Evolutionary conservation across 805 yeast species (phyloP).

Genomic region (Saturnispora galanensis): DNA sequence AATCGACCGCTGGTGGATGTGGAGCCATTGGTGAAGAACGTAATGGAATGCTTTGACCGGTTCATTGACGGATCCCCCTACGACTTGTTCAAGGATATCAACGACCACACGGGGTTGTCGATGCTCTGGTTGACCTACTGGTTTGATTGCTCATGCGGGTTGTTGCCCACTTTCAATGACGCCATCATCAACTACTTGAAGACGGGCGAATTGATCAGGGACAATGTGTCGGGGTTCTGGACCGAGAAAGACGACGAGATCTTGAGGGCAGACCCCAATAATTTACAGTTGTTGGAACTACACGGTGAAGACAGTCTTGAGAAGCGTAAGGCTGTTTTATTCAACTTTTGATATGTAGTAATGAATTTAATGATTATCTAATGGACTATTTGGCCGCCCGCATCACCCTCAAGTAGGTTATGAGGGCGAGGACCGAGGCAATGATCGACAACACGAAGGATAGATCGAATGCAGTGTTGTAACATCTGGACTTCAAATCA

Average conservation of each 20-base stretch:
- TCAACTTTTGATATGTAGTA: constrained; percentile 4
- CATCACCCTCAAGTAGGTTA: constrained; percentile 6
- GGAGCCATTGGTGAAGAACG: constrained; percentile 16
- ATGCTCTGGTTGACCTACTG: constrained; percentile 26
- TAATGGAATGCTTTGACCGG: constrained; percentile 19
- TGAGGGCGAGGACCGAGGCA: constrained; percentile 4
- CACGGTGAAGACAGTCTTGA: constrained; percentile 25
- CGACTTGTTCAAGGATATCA: constrained; percentile 22
- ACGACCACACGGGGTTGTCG: constrained; percentile 23
- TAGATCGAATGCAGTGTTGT: constrained; percentile 32
- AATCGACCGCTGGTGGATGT: constrained; percentile 18
- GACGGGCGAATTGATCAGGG: constrained; percentile 22
- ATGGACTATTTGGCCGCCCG: neutral
- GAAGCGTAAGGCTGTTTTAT: constrained; percentile 24
- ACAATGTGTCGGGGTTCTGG: constrained; percentile 25
- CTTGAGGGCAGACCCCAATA: constrained; percentile 18
- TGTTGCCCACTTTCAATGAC: constrained; percentile 22
- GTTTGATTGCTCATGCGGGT: constrained; percentile 29
- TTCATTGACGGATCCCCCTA: constrained; percentile 22
- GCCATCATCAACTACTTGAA: constrained; percentile 23
- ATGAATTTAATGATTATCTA: neutral
- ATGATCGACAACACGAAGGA: constrained; percentile 4
- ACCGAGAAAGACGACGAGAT: constrained; percentile 25
- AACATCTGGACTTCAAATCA: constrained; percentile 22
- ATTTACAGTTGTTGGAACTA: constrained; percentile 18